Evolutionary conservation across 108 stramenopile species (phyloP), one percentile per base, ranked within the genome.

Genomic region (Nannochloropsis salina): DNA sequence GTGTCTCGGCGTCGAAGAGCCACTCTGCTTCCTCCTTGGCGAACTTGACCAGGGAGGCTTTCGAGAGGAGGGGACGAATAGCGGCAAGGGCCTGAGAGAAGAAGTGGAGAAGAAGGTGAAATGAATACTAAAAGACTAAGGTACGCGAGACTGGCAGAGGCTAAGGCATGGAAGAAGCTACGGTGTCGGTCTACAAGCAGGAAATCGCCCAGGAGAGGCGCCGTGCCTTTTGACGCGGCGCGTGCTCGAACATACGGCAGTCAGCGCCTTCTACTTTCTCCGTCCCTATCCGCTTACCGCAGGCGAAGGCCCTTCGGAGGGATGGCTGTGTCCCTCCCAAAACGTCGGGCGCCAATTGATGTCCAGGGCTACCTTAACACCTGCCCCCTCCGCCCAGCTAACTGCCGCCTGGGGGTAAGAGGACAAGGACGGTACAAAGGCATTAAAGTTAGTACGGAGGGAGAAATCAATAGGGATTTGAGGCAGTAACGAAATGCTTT

Each of bases 261-360:
- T 31, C 31, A 31, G 31, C 31, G 31, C 31, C 47, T 31, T 22
- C 80, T 21, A n/a, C 80, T 1, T 81, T 51, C 12, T 12, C 47
- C 47, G 47, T 12, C 47, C 10, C 47, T 10, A 10, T 15, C 12
- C 0, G 10, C 61, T n/a, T 74, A 74, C 61, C 61, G n/a, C 8
- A 4, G 61, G 20, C 61, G 61, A 74, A n/a, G 61, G 61, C 8
- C 61, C 61, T n/a, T 74, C 61, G 15, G 61, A 74, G 61, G 61
- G 61, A 2, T 74, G 61, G 8, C 61, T 74, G 61, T 74, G 61
- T 2, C 61, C 61, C 84, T 84, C 83, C 88, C 88, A 89, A 82
- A 89, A 89, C 6, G 85, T 85, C 18, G 88, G 88, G 22, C 88
- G 85, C 88, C 88, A 89, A 83, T 89, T 89, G 41, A 89, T 85